A percentile compares a stretch with the other conserved stretches of the same genome.
Conservation (phyloP, 257 asterid genomes). For the Primulina tabacum region DNA sequence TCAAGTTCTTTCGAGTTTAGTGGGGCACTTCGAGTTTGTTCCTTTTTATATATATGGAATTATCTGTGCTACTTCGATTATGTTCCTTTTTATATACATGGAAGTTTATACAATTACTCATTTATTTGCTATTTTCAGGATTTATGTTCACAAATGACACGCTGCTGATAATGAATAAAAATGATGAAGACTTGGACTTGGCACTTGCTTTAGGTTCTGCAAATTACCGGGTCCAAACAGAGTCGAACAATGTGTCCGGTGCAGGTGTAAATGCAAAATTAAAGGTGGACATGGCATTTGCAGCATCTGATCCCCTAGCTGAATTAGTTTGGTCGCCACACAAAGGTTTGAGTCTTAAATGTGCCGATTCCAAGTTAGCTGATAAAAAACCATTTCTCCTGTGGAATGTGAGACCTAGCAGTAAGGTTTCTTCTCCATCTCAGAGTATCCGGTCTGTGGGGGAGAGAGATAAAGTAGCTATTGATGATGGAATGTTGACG, state of each 20-base stretch:
- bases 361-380: slow-evolving; percentile 35
- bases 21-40: background rate
- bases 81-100: background rate
- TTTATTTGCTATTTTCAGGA: slow-evolving; percentile 24
- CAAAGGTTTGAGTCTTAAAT: slow-evolving; percentile 56
- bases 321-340: slow-evolving; percentile 77
- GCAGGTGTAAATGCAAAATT: slow-evolving; percentile 89
- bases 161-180: slow-evolving; percentile 31
- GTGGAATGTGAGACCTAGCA: slow-evolving; percentile 52
- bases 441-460: slow-evolving; percentile 28
- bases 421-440: slow-evolving; percentile 30
- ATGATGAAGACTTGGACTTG: slow-evolving; percentile 39
- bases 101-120: background rate
- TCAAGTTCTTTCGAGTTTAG: too few relatives aligned
- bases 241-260: slow-evolving; percentile 41
- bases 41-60: background rate
- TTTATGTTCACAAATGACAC: slow-evolving; percentile 13
- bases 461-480: slow-evolving; percentile 26
- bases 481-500: slow-evolving; percentile 24
- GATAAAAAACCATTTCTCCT: slow-evolving; percentile 39
- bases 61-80: background rate
- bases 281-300: slow-evolving; percentile 40
- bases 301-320: slow-evolving; percentile 58
- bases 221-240: slow-evolving; percentile 23
- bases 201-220: slow-evolving; percentile 49